Conservation (phyloP, 805 yeast species). For the Trichomonascus vanleenenianus region DNA sequence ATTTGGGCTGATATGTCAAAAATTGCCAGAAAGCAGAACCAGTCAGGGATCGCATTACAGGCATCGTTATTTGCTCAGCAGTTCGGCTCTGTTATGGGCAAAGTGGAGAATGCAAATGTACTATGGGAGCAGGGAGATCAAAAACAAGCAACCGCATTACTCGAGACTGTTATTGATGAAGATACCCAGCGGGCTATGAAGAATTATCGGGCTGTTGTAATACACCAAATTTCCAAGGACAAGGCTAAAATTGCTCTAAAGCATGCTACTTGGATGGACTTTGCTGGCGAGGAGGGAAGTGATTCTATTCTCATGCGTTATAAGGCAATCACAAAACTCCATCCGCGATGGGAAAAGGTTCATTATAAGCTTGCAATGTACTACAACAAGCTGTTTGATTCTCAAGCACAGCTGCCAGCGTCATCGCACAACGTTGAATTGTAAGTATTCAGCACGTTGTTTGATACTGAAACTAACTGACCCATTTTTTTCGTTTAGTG, state of each 20-base stretch:
- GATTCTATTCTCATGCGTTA: conserved; percentile 66
- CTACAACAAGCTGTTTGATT: conserved; percentile 67
- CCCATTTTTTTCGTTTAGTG: not conserved
- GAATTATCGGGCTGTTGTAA: not conserved
- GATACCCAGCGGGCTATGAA: conserved; percentile 13
- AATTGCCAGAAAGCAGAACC: conserved; percentile 57
- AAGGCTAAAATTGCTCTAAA: conserved; percentile 51
- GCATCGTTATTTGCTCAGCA: conserved; percentile 22
- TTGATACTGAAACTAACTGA: not conserved
- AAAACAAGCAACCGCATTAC: conserved; percentile 67
- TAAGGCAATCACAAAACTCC: conserved; percentile 45
- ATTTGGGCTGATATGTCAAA: conserved; percentile 54
- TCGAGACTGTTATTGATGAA: conserved; percentile 35
- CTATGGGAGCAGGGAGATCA: conserved; percentile 88
- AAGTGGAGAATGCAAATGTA: conserved; percentile 66
- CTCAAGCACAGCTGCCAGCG: conserved; percentile 40
- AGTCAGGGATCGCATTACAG: conserved; percentile 66
- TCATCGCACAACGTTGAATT: conserved; percentile 16
- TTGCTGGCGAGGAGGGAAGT: conserved; percentile 75
- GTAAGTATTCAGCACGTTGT: not conserved
- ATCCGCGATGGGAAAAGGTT: conserved; percentile 65
- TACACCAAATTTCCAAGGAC: conserved; percentile 4
- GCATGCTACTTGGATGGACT: conserved; percentile 83
- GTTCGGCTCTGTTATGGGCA: conserved; percentile 33
- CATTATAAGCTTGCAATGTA: conserved; percentile 75